These are phyloP conservation scores for Xylaria scruposa DNA, from an alignment of 495 filamentous ascomycete genomes.

Conservation along the genomic window DNA sequence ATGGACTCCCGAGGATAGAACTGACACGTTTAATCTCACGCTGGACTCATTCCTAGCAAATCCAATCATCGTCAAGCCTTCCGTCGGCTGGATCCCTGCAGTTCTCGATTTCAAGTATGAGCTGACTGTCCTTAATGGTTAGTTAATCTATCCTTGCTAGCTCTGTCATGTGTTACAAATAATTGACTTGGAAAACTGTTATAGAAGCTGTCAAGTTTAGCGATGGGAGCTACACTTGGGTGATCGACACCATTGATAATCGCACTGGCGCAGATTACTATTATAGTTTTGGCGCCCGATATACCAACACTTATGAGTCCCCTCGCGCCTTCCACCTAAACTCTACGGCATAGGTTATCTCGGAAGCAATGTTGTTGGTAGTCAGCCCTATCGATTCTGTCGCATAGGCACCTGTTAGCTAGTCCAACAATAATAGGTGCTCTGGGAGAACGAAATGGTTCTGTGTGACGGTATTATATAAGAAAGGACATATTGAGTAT, in stretches of 20 bases:
- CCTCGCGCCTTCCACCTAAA: no score
- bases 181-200: not conserved
- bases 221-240: not conserved
- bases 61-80: not conserved
- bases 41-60: not conserved
- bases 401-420: no score
- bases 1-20: not conserved
- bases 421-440: no score
- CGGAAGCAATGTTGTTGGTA: no score
- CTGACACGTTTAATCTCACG: slow-evolving; percentile 3
- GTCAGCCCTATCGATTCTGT: no score
- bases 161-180: not conserved
- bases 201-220: slow-evolving; percentile 1
- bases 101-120: not conserved
- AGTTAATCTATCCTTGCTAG: not conserved
- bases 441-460: no score
- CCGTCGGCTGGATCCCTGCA: not conserved
- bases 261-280: not conserved
- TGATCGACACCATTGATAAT: not conserved
- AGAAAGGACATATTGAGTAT: not conserved
- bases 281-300: no score
- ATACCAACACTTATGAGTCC: no score
- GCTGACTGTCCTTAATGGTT: not conserved
- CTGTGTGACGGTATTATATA: not conserved
- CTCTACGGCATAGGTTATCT: no score